Conservation (phyloP, 2,329 filamentous ascomycete species). For the Teratosphaeria destructans region DNA sequence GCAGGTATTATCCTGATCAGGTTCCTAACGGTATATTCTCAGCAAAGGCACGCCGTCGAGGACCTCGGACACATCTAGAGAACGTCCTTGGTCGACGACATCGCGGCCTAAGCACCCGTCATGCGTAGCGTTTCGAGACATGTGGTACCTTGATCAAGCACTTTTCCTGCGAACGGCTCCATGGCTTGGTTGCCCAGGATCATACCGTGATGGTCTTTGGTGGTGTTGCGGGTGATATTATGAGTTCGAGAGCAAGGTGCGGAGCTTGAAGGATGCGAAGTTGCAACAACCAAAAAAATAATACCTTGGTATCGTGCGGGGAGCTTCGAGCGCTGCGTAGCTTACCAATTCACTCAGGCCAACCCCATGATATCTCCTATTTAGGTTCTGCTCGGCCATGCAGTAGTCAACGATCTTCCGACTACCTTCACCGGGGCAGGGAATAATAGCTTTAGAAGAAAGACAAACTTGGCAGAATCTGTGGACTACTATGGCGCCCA, state of each 20-base stretch:
- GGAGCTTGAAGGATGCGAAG: not conserved
- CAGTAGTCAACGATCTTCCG: not conserved
- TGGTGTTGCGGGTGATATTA: not conserved
- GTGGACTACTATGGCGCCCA: slow-evolving; percentile 27
- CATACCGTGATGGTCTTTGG: not conserved
- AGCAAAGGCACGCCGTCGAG: slow-evolving; percentile 36
- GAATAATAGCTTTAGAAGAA: not conserved
- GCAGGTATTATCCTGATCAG: slow-evolving; percentile 83
- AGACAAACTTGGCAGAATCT: not conserved
- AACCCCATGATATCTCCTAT: not conserved
- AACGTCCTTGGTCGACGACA: slow-evolving; percentile 5
- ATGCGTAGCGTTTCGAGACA: slow-evolving; percentile 25
- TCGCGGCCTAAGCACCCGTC: slow-evolving; percentile 27
- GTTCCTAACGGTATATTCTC: slow-evolving; percentile 69
- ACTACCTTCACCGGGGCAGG: not conserved
- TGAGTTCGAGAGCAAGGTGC: not conserved
- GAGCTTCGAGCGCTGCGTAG: not conserved
- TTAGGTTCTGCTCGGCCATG: not conserved
- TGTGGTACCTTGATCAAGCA: slow-evolving; percentile 29
- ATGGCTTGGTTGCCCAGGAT: not conserved
- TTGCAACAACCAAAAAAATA: not conserved
- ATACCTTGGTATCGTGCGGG: not conserved
- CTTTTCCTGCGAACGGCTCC: not conserved
- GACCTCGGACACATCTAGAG: not conserved
- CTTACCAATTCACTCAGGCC: not conserved